Evolutionary conservation across 2,329 filamentous ascomycete species (phyloP).

Genomic region (Xylariaceae sp.): DNA sequence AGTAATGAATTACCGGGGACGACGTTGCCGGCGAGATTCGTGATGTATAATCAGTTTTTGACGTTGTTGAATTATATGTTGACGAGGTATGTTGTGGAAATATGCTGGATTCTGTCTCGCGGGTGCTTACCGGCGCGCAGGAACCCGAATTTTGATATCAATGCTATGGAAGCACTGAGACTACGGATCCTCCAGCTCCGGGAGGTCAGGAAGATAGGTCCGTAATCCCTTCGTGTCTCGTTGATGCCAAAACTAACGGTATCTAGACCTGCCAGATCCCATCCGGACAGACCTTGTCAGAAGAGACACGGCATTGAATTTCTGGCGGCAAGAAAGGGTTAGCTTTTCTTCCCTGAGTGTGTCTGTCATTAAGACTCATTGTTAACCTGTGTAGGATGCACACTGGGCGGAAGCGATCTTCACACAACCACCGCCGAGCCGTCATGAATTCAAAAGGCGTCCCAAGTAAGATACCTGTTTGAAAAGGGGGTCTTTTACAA

Average conservation of each 20-base stretch:
- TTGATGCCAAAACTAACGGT: not conserved
- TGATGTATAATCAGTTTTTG: constrained; percentile 52
- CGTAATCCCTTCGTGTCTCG: too few species aligned
- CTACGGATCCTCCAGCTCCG: constrained; percentile 47
- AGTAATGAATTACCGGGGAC: constrained; percentile 48
- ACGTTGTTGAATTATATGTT: constrained; percentile 46
- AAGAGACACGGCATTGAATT: constrained; percentile 26
- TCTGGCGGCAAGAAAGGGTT: constrained; percentile 30
- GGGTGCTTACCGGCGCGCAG: constrained; percentile 27
- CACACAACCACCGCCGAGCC: constrained; percentile 46
- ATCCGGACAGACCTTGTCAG: constrained; percentile 26
- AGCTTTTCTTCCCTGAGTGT: not conserved
- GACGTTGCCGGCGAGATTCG: constrained; percentile 47
- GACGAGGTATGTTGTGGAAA: constrained; percentile 38
- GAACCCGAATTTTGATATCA: constrained; percentile 51
- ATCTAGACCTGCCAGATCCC: constrained; percentile 26
- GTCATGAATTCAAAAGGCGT: constrained; percentile 44
- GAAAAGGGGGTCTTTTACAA: too few species aligned
- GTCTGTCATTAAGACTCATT: not conserved
- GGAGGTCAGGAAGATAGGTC: constrained; percentile 47
- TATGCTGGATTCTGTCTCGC: too few species aligned
- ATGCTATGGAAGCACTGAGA: constrained; percentile 46
- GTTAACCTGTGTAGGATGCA: constrained; percentile 35
- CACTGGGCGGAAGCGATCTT: constrained; percentile 62
- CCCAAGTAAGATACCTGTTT: constrained; percentile 30